Percentiles rank a stretch among this genome's conserved stretches.
Conservation (phyloP, 305 asterid species). For the Solanum hybrid region DNA sequence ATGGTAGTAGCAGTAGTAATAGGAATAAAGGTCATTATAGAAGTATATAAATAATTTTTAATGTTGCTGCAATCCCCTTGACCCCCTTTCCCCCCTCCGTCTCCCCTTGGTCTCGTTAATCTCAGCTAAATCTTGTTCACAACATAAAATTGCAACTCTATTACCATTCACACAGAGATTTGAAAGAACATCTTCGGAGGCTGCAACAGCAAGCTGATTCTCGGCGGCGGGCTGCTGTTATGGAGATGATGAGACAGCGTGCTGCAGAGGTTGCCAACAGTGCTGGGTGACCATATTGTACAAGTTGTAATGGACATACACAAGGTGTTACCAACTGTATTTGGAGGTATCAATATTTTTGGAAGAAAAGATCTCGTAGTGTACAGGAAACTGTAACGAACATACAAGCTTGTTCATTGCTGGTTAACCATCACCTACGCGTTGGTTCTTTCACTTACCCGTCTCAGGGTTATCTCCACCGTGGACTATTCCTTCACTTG, state of each 20-base stretch:
- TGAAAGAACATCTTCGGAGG: slow-evolving; percentile 78
- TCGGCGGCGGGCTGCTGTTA: slow-evolving; percentile 94
- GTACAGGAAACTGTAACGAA: neutral
- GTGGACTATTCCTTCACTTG: neutral
- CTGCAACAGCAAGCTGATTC: slow-evolving; percentile 93
- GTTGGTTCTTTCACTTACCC: neutral
- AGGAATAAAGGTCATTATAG: neutral
- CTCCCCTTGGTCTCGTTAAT: neutral
- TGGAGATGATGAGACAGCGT: slow-evolving; percentile 97
- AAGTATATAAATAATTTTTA: neutral
- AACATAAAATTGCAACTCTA: neutral
- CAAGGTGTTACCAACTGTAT: neutral
- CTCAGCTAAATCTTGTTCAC: neutral
- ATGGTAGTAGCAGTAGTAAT: neutral
- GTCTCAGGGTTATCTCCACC: neutral
- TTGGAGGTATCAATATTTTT: neutral
- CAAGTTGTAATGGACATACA: slow-evolving; percentile 16
- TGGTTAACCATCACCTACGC: neutral
- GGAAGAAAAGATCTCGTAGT: neutral
- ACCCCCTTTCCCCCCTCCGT: neutral
- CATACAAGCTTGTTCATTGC: neutral
- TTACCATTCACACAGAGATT: slow-evolving; percentile 46
- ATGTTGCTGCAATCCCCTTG: neutral
- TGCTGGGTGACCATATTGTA: slow-evolving; percentile 35
- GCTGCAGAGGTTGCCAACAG: slow-evolving; percentile 87